Conservation (phyloP, 805 yeast species). For the Cyberlindnera galapagoensis region DNA sequence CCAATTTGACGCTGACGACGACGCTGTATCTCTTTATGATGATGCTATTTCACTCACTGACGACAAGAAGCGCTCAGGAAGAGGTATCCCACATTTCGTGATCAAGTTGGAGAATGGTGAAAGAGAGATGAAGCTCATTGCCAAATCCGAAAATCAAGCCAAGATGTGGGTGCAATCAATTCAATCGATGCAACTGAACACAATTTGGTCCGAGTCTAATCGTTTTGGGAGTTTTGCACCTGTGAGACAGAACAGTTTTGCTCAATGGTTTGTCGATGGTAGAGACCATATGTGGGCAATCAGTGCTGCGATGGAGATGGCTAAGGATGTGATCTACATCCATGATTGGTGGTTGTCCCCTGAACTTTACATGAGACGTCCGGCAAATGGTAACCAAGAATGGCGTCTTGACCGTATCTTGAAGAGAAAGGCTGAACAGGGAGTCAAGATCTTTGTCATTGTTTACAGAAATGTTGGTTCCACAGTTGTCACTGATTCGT, state of each 20-base stretch:
- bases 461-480: constrained; percentile 91
- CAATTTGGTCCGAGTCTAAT: constrained; percentile 67
- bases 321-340: constrained; percentile 85
- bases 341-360: constrained; percentile 99
- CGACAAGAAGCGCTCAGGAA: constrained; percentile 21
- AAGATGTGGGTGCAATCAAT: constrained; percentile 74
- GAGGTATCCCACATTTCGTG: constrained; percentile 41
- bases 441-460: constrained; percentile 88
- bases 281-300: constrained; percentile 97
- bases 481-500: constrained; percentile 88
- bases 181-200: constrained; percentile 54
- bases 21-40: constrained; percentile 26
- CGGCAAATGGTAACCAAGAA: constrained; percentile 91
- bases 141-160: constrained; percentile 58
- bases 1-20: constrained; percentile 30
- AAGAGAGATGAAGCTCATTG: constrained; percentile 66
- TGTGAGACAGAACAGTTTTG: constrained; percentile 72
- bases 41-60: constrained; percentile 26
- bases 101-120: constrained; percentile 67
- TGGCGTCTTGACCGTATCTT: constrained; percentile 87
- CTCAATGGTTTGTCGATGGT: constrained; percentile 96
- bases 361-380: constrained; percentile 86
- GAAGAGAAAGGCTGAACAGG: constrained; percentile 86
- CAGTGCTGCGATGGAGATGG: constrained; percentile 86
- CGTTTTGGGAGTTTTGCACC: constrained; percentile 94